A percentile compares a stretch with the other conserved stretches of the same genome.
phyloP scores from a whole-genome alignment of 129 eudicot species.

The Tagetes erecta region DNA sequence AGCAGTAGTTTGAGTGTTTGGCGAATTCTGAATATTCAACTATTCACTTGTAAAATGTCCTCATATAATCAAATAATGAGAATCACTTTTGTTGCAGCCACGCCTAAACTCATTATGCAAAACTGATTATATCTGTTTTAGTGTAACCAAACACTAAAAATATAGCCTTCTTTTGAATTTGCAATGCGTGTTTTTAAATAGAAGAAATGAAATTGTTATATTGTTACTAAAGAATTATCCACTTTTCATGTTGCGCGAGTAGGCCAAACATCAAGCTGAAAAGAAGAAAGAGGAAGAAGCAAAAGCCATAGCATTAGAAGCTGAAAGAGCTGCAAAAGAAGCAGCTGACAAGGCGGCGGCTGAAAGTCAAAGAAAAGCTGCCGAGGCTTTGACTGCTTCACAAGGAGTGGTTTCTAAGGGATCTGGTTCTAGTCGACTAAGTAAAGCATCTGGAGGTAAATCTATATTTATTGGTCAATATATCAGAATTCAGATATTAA shows the following conservation, averaged over 20 bases:
- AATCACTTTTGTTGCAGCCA: neutral
- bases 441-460: conserved; percentile 46
- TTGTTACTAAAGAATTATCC: conserved; percentile 4
- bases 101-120: neutral
- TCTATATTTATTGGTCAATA: conserved; percentile 10
- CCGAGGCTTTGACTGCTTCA: conserved; percentile 43
- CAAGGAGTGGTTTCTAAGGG: conserved; percentile 31
- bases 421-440: conserved; percentile 36
- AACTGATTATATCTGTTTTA: neutral
- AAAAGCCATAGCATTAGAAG: conserved; percentile 59
- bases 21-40: neutral
- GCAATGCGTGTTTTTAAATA: neutral
- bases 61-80: neutral
- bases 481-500: neutral
- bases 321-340: conserved; percentile 80
- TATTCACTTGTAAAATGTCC: neutral
- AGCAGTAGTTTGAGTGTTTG: neutral
- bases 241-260: conserved; percentile 31
- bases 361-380: conserved; percentile 38
- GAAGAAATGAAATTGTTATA: neutral
- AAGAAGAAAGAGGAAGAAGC: conserved; percentile 64
- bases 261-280: conserved; percentile 72
- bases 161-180: neutral
- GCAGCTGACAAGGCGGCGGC: conserved; percentile 51
- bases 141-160: neutral